Evolutionary conservation across 768 basidiomycete genomes (phyloP).

Genomic region (Agrocybe pediades): DNA sequence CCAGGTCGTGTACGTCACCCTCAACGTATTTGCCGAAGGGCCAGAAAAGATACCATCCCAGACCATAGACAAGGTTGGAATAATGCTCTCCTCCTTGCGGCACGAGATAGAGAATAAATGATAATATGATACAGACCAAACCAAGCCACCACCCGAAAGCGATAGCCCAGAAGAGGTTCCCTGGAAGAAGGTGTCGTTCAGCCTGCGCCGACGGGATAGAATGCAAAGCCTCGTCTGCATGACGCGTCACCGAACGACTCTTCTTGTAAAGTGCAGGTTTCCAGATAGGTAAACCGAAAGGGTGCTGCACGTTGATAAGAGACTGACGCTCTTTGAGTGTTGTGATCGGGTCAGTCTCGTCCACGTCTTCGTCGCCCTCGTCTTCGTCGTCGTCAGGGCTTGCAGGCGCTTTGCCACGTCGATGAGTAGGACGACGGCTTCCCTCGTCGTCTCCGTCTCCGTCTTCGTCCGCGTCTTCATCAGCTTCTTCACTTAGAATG

Average conservation of each 20-base stretch:
- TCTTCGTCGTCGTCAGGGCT: constrained; percentile 33
- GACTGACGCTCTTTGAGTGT: constrained; percentile 93
- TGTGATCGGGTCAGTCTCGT: constrained; percentile 82
- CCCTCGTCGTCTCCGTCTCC: constrained; percentile 36
- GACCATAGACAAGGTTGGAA: constrained; percentile 82
- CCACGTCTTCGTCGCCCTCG: constrained; percentile 44
- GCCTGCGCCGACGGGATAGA: constrained; percentile 90
- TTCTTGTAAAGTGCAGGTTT: constrained; percentile 99
- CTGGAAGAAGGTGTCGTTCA: constrained; percentile 89
- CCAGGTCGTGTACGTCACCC: constrained; percentile 51
- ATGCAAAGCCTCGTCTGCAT: constrained; percentile 94
- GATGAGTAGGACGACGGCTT: constrained; percentile 19
- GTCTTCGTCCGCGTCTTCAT: constrained; percentile 39
- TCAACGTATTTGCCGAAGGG: constrained; percentile 99
- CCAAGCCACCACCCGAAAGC: constrained; percentile 95
- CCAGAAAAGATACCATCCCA: constrained; percentile 97
- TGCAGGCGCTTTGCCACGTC: constrained; percentile 48
- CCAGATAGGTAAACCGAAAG: constrained; percentile 99
- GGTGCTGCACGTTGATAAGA: constrained; percentile 98
- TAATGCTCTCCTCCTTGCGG: constrained; percentile 86
- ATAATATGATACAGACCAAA: constrained; percentile 64
- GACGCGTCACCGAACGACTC: constrained; percentile 91
- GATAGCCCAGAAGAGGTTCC: constrained; percentile 91
- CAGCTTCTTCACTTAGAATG: constrained; percentile 55
- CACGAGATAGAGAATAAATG: constrained; percentile 67